Base-by-base conservation (phyloP, 305 asterid species). In the Fraxinus angustifolia region DNA sequence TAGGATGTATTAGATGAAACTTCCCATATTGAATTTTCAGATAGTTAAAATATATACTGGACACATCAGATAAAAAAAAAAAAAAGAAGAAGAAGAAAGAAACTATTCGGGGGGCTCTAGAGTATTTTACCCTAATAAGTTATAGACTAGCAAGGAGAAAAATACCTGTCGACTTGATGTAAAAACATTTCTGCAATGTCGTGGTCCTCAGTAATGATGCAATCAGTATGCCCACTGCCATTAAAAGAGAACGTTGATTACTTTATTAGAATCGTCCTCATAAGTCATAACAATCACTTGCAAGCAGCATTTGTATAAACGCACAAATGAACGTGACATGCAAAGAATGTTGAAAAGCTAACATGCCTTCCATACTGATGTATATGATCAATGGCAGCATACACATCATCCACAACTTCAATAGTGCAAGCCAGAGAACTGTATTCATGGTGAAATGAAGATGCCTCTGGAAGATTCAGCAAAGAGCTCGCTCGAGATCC, bases 171-270 rank as follows among this genome's bases (percentile, higher is more conserved):
- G 31, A 91, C 91, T 85, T 84, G 91, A 50, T 73, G 80, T 70
- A 91, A 62, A 83, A 91, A 91, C 79, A 67, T 80, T 77, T 86
- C 85, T 2, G 91, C 95, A 35, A 79, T 84, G 75, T 86, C 87
- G 77, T 78, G 36, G 72, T 91, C 94, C 81, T 91, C 93, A 3
- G 96, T 42, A 28, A 91, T 80, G 60, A 91, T 88, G 85, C 94
- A 90, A 40, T 91, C 96, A 11, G 96, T 91, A 79, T 91, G 96
- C 80, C 90, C 92, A 82, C 96, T 91, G 92, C 73, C 76, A 73
- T 56, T 73, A 4, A 48, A 78, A 4, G 30, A 36, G 50, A 40
- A 70, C 26, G 11, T 33, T 33, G 23, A 70, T 70, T 70, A 70
- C 23, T 70, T 70, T 31, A 70, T 12, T 10, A 16, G 14, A 70